Conservation (phyloP, 1,284 basidiomycete species). For the Irpex rosettiformis region DNA sequence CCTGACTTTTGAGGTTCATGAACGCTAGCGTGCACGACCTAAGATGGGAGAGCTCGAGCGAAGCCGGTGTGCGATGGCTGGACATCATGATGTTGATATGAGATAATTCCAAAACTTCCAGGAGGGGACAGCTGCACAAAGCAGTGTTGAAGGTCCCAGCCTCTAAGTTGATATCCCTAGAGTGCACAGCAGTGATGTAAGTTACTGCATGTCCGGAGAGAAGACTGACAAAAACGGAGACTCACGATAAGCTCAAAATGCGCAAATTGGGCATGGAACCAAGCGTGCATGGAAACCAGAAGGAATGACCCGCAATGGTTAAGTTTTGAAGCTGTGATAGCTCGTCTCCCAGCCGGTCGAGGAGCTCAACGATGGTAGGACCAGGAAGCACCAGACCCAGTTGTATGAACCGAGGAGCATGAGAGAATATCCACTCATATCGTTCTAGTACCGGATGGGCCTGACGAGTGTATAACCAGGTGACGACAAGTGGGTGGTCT, state of each 20-base stretch:
- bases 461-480: background rate
- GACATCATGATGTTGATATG: background rate
- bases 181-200: background rate
- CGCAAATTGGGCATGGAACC: background rate
- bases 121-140: background rate
- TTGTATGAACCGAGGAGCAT: background rate
- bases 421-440: background rate
- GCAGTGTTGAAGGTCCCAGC: background rate
- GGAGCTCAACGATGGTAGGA: background rate
- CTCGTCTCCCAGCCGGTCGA: background rate
- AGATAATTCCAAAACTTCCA: background rate
- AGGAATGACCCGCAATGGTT: background rate
- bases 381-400: background rate
- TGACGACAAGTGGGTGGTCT: background rate
- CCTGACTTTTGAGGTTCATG: background rate
- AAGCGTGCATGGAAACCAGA: background rate
- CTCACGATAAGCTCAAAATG: background rate
- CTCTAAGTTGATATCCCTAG: background rate
- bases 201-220: background rate
- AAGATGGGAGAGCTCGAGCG: background rate
- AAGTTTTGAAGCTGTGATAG: background rate
- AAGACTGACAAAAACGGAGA: background rate
- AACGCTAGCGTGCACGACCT: background rate
- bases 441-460: background rate
- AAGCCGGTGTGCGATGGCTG: background rate